Conservation (phyloP, 1,139 yeast genomes). For the Wickerhamomyces sp. region DNA sequence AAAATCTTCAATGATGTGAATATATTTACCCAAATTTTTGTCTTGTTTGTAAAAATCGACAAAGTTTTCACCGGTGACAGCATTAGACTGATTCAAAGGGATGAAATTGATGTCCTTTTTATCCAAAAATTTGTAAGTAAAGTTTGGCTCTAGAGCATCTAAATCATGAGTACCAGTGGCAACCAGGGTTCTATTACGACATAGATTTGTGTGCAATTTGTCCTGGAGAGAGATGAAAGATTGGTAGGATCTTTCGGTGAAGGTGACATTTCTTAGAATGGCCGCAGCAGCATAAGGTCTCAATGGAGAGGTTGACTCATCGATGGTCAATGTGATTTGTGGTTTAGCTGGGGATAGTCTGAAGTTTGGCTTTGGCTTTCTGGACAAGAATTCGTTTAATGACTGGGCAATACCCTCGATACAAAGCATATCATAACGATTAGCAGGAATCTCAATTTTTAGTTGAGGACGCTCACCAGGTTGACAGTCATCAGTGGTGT, state of each 20-base stretch:
- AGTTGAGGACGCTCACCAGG: conserved; percentile 90
- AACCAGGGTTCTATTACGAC: conserved; percentile 95
- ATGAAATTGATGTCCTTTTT: conserved; percentile 75
- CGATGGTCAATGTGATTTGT: conserved; percentile 62
- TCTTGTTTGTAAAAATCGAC: conserved; percentile 91
- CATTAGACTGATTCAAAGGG: conserved; percentile 83
- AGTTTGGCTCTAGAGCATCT: conserved; percentile 78
- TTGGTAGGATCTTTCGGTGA: conserved; percentile 81
- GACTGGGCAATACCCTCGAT: conserved; percentile 98
- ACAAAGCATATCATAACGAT: conserved; percentile 96
- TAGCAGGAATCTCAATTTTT: conserved; percentile 97
- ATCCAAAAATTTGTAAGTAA: conserved; percentile 79
- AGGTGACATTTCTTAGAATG: conserved; percentile 73
- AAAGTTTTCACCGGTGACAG: conserved; percentile 70
- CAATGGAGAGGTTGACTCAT: conserved; percentile 62
- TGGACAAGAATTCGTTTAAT: conserved; percentile 83
- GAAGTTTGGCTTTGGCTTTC: conserved; percentile 59
- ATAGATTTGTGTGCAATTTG: conserved; percentile 88
- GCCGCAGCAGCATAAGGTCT: conserved; percentile 97
- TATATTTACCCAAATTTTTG: conserved; percentile 82
- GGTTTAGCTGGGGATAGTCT: conserved; percentile 59
- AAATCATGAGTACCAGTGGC: conserved; percentile 98
- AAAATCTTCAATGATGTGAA: conserved; percentile 82
- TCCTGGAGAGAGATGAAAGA: conserved; percentile 96
- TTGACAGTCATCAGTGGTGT: conserved; percentile 69